Evolutionary conservation across 345 rosid species (phyloP).

Genomic region (Euphorbia peplus): DNA sequence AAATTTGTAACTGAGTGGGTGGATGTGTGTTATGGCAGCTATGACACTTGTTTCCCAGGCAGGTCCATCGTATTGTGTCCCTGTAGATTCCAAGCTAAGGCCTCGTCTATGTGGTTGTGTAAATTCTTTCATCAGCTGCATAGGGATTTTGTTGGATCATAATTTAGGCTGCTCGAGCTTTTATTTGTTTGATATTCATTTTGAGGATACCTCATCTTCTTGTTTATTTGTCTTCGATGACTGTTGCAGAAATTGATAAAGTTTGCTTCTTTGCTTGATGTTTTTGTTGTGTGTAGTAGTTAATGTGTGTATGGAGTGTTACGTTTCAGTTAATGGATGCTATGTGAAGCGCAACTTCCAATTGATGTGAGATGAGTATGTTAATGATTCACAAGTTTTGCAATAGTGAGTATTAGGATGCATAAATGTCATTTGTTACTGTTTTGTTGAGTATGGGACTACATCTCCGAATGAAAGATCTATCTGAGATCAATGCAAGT

Average conservation of each 20-base stretch:
- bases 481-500: background rate
- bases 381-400: no score
- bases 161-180: background rate
- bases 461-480: background rate
- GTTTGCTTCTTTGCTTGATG: background rate
- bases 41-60: constrained; percentile 68
- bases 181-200: no score
- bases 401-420: no score
- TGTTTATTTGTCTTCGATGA: background rate
- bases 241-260: background rate
- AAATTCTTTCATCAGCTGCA: no score
- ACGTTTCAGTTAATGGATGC: no score
- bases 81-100: no score
- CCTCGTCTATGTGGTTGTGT: no score
- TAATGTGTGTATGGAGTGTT: no score
- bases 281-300: no score
- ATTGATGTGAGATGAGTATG: no score
- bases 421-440: background rate
- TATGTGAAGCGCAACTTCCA: no score
- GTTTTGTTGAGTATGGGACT: background rate
- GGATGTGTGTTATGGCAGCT: constrained; percentile 22
- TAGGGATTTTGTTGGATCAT: background rate
- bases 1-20: constrained; percentile 6
- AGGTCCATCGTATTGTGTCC: constrained; percentile 42
- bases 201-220: no score